Evolutionary conservation across 2,329 filamentous ascomycete genomes (phyloP).

Genomic region (Atkinsonella hypoxylon): DNA sequence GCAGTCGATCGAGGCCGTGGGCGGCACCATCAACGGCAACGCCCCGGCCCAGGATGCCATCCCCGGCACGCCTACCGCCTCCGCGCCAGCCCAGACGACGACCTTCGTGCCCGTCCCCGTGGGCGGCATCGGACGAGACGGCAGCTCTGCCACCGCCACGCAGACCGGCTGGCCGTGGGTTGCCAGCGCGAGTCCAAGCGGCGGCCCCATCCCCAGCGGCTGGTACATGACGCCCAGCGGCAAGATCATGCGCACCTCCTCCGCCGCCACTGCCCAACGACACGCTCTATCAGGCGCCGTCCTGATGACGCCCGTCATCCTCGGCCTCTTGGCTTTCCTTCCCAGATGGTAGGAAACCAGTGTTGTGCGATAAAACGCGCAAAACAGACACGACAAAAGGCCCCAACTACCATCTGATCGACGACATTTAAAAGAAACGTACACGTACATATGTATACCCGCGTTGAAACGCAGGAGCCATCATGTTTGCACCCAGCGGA

Average conservation of each 20-base stretch:
- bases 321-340: constrained; percentile 14
- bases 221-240: constrained; percentile 72
- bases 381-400: no score
- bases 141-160: constrained; percentile 37
- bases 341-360: constrained; percentile 1
- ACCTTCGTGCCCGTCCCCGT: constrained; percentile 56
- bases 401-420: neutral
- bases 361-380: no score
- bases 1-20: constrained; percentile 71
- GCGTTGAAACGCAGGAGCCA: neutral
- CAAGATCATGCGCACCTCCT: constrained; percentile 61
- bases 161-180: constrained; percentile 61
- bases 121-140: constrained; percentile 51
- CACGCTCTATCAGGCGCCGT: constrained; percentile 4
- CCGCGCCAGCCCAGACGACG: constrained; percentile 51
- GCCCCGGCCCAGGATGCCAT: constrained; percentile 37
- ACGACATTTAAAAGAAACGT: neutral
- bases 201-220: constrained; percentile 55
- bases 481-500: neutral
- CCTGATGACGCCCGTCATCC: constrained; percentile 15
- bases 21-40: constrained; percentile 62
- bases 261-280: constrained; percentile 17
- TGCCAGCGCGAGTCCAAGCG: constrained; percentile 38
- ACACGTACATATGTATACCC: neutral
- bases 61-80: constrained; percentile 43